A percentile compares a stretch with the other conserved stretches of the same genome.
Evolutionary conservation across 2,329 filamentous ascomycete genomes (phyloP).

Genomic region (Onygenales sp.): DNA sequence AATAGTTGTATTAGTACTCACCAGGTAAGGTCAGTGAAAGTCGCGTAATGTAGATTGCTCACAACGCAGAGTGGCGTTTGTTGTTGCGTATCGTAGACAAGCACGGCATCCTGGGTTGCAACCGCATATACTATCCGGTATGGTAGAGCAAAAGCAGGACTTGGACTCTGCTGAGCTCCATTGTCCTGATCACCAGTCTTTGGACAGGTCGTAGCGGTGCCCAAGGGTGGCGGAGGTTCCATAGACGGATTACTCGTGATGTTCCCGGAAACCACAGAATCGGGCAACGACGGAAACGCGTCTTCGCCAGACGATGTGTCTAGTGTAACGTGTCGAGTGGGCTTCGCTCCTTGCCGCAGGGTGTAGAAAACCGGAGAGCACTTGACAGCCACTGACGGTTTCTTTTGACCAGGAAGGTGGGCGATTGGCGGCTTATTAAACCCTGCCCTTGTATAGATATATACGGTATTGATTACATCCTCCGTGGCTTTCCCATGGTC

Average conservation of each 20-base stretch:
- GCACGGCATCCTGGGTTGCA: slow-evolving; percentile 87
- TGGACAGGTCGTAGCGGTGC: slow-evolving; percentile 43
- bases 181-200: slow-evolving; percentile 42
- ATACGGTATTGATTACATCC: slow-evolving; percentile 92
- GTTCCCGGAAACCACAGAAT: slow-evolving; percentile 58
- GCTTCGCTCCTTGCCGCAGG: slow-evolving; percentile 56
- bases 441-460: slow-evolving; percentile 92
- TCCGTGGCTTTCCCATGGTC: slow-evolving; percentile 65
- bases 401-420: slow-evolving; percentile 93
- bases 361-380: slow-evolving; percentile 89
- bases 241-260: slow-evolving; percentile 47
- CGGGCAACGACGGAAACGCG: slow-evolving; percentile 71
- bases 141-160: slow-evolving; percentile 65
- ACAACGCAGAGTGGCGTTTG: slow-evolving; percentile 88
- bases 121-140: slow-evolving; percentile 96
- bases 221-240: slow-evolving; percentile 68
- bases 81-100: slow-evolving; percentile 95
- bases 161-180: slow-evolving; percentile 45
- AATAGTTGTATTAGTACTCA: slow-evolving; percentile 38
- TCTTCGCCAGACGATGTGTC: slow-evolving; percentile 87
- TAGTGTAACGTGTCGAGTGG: slow-evolving; percentile 83
- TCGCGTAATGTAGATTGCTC: slow-evolving; percentile 94
- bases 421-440: slow-evolving; percentile 95
- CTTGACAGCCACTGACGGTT: slow-evolving; percentile 89
- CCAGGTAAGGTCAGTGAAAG: slow-evolving; percentile 94